Evolutionary conservation across 768 basidiomycete genomes (phyloP).

Genomic region (Lyophyllum semitale): DNA sequence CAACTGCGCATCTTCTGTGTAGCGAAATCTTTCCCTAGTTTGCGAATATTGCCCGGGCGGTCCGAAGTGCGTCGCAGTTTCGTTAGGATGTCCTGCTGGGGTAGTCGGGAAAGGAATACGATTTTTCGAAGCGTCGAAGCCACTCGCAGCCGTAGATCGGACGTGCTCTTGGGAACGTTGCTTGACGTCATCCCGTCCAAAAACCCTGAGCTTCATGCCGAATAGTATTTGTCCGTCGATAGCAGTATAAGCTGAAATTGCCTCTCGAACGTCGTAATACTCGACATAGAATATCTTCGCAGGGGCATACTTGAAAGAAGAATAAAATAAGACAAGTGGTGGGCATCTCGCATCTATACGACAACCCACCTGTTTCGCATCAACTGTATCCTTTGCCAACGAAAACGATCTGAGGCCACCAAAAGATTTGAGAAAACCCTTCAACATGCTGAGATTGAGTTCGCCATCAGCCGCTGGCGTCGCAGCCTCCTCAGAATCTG

Average conservation of each 20-base stretch:
- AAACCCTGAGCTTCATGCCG: constrained; percentile 52
- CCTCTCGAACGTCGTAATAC: constrained; percentile 67
- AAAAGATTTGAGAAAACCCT: constrained; percentile 34
- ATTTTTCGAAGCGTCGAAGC: constrained; percentile 4
- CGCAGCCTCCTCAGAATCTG: not conserved
- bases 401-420: constrained; percentile 34
- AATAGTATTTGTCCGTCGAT: constrained; percentile 52
- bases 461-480: not conserved
- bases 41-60: constrained; percentile 35
- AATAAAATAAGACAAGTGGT: not conserved
- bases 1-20: constrained; percentile 21
- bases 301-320: constrained; percentile 14
- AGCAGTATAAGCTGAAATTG: constrained; percentile 48
- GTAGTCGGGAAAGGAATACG: constrained; percentile 7
- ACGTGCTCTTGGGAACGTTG: constrained; percentile 4
- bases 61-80: constrained; percentile 20
- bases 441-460: constrained; percentile 28
- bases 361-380: constrained; percentile 24
- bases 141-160: not conserved
- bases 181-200: constrained; percentile 25
- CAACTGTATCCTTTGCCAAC: constrained; percentile 18
- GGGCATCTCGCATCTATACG: not conserved
- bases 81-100: constrained; percentile 7
- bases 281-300: constrained; percentile 55
- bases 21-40: constrained; percentile 34